phyloP scores from a whole-genome alignment of 306 rosid species.

The Fagus sylvatica region DNA sequence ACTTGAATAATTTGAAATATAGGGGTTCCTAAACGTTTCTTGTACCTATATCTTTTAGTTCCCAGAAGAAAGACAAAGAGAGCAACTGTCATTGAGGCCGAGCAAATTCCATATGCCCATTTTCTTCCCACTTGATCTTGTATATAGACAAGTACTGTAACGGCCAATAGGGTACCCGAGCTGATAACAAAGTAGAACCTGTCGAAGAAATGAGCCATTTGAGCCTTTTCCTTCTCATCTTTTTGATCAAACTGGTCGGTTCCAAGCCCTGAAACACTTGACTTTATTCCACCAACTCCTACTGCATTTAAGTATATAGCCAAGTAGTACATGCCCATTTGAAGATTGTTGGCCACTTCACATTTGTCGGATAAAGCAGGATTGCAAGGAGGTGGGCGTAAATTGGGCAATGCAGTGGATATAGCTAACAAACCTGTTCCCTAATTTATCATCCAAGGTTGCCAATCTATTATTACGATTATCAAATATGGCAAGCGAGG shows the following conservation, averaged over 20 bases:
- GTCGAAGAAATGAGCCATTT: constrained; percentile 1
- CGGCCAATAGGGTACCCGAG: neutral
- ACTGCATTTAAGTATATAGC: neutral
- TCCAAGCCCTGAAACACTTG: neutral
- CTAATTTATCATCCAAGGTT: neutral
- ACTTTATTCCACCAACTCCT: neutral
- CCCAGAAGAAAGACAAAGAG: neutral
- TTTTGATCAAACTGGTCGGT: constrained; percentile 7
- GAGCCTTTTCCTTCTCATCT: neutral
- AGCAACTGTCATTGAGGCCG: neutral
- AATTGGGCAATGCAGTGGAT: neutral
- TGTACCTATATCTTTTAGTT: constrained; percentile 4
- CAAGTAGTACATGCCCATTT: neutral
- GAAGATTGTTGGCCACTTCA: neutral
- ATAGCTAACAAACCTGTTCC: neutral
- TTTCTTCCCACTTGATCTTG: neutral
- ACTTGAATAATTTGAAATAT: neutral
- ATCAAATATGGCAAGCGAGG: neutral
- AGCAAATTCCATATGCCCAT: neutral
- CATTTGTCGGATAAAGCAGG: neutral
- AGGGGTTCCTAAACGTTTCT: neutral
- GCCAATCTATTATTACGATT: neutral
- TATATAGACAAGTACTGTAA: neutral
- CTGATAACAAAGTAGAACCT: neutral
- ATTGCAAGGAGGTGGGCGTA: neutral